phyloP scores from a whole-genome alignment of 345 rosid species.

The Eucalyptus curtisii region DNA sequence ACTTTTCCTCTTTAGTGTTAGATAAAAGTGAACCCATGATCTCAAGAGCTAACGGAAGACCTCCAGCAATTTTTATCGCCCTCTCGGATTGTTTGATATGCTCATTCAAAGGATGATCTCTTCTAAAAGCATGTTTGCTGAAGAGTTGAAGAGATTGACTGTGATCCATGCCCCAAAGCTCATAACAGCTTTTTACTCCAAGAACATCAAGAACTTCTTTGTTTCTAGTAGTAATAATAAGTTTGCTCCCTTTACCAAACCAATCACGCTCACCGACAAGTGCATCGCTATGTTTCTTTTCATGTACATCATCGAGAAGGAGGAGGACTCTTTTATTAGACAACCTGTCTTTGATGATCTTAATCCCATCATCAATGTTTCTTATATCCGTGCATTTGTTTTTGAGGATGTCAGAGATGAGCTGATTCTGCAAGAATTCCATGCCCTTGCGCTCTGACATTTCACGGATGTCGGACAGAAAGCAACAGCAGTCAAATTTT shows the following conservation, averaged over 20 bases:
- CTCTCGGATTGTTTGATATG: rapidly evolving
- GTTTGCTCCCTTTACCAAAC: no score
- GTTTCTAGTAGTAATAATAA: no score
- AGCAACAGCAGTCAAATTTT: rapidly evolving
- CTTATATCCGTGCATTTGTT: rapidly evolving
- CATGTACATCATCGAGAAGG: no score
- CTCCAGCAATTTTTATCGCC: no score
- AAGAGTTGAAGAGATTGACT: no score
- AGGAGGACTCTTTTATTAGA: neutral
- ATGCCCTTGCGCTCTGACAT: neutral
- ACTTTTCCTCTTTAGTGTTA: rapidly evolving
- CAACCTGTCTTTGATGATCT: rapidly evolving
- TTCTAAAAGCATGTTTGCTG: no score
- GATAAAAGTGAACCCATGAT: no score
- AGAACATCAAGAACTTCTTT: no score
- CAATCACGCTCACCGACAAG: rapidly evolving
- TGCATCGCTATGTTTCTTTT: rapidly evolving
- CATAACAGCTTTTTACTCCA: rapidly evolving
- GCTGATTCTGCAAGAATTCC: rapidly evolving
- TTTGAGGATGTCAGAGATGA: neutral
- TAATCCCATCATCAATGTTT: neutral
- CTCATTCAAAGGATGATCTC: rapidly evolving
- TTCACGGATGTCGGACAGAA: no score
- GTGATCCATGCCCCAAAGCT: rapidly evolving
- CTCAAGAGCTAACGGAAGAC: no score